A percentile compares a stretch with the other conserved stretches of the same genome.
phyloP scores from a whole-genome alignment of 805 yeast species.

The Suhomyces pyralidae region DNA sequence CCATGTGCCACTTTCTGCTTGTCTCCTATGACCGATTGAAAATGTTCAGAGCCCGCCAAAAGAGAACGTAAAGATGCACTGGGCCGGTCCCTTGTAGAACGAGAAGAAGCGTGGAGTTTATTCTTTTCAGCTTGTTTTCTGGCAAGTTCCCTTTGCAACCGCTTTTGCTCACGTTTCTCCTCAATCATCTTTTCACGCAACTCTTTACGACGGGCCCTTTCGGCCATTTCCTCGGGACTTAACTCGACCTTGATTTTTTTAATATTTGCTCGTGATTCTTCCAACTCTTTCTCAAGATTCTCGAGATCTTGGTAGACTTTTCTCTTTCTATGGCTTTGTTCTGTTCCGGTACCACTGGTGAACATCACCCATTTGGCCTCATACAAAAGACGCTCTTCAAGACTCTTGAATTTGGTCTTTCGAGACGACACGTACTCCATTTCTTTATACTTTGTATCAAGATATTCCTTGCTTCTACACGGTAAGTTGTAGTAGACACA shows the following conservation, averaged over 20 bases:
- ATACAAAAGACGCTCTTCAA: slow-evolving; percentile 32
- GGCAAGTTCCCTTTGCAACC: slow-evolving; percentile 1
- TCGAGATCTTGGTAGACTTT: background rate
- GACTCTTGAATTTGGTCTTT: slow-evolving; percentile 24
- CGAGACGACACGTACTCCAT: slow-evolving; percentile 24
- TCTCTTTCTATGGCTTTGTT: slow-evolving; percentile 6
- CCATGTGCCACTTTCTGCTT: slow-evolving; percentile 29
- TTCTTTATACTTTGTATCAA: slow-evolving; percentile 20
- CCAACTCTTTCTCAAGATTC: slow-evolving; percentile 7
- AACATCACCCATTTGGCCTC: slow-evolving; percentile 38
- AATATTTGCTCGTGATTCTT: slow-evolving; percentile 8
- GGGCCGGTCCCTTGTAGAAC: background rate
- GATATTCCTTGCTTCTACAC: slow-evolving; percentile 20
- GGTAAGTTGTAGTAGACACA: slow-evolving; percentile 19
- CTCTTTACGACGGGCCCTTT: slow-evolving; percentile 6
- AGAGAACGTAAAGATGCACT: background rate
- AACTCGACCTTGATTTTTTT: slow-evolving; percentile 7
- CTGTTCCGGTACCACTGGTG: slow-evolving; percentile 11
- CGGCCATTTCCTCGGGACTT: slow-evolving; percentile 14
- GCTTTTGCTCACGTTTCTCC: slow-evolving; percentile 4
- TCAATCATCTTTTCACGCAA: slow-evolving; percentile 1
- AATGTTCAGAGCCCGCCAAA: slow-evolving; percentile 31
- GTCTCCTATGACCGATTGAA: slow-evolving; percentile 41
- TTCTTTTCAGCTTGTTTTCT: background rate
- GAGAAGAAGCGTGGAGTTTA: background rate